Conservation (phyloP, 2,329 filamentous ascomycete species). For the Diaporthe helianthi region DNA sequence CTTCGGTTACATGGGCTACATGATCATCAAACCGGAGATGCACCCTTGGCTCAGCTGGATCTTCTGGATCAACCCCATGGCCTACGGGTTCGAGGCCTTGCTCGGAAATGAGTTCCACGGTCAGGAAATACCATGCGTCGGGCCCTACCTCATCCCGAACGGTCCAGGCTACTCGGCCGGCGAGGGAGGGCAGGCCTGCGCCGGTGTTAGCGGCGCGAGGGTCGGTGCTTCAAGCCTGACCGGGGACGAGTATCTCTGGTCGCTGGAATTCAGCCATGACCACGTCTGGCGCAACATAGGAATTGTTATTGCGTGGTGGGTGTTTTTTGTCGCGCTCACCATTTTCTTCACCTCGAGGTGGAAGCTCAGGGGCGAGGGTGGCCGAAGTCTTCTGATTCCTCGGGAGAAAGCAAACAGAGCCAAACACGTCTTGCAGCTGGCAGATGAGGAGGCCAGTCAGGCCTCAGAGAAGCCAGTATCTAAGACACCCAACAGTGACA, state of each 20-base stretch:
- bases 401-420: background rate
- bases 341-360: conserved; percentile 7
- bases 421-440: background rate
- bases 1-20: conserved; percentile 69
- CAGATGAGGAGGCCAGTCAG: background rate
- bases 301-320: conserved; percentile 70
- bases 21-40: conserved; percentile 68
- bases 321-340: conserved; percentile 62
- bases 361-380: conserved; percentile 7
- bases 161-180: background rate
- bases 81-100: conserved; percentile 73
- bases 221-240: background rate
- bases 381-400: background rate
- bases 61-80: conserved; percentile 70
- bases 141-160: conserved; percentile 15
- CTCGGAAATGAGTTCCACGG: conserved; percentile 74
- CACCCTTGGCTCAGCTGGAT: conserved; percentile 69
- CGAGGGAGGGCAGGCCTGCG: background rate
- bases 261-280: conserved; percentile 23
- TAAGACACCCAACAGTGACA: conserved; percentile 25
- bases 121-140: conserved; percentile 11
- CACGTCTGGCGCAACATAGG: conserved; percentile 68
- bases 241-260: conserved; percentile 10
- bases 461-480: background rate
- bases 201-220: background rate